phyloP scores from a whole-genome alignment of 129 eudicot species.

The Lonicera japonica region DNA sequence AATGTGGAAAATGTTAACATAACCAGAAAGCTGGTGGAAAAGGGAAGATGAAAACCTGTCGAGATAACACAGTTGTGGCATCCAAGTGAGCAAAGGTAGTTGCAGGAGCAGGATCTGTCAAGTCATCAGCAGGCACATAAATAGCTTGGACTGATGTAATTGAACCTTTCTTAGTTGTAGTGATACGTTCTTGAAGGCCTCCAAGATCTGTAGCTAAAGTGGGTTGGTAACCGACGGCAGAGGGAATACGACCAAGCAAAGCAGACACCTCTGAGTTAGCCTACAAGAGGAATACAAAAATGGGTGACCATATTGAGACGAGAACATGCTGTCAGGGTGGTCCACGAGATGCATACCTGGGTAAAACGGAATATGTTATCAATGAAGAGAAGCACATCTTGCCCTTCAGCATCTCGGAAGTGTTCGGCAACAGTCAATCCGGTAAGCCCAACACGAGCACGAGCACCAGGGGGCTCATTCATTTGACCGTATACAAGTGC shows the following conservation, averaged over 20 bases:
- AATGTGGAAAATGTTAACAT: neutral
- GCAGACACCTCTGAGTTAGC: constrained; percentile 96
- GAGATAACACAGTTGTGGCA: constrained; percentile 26
- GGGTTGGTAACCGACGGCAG: constrained; percentile 96
- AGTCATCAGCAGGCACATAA: too few relatives aligned
- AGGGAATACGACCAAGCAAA: constrained; percentile 87
- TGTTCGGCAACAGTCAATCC: constrained; percentile 97
- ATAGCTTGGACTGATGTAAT: too few relatives aligned
- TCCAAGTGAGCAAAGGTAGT: constrained; percentile 89
- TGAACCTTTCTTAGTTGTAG: constrained; percentile 8
- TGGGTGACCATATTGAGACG: too few relatives aligned
- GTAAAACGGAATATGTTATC: constrained; percentile 98
- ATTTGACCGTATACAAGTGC: constrained; percentile 99
- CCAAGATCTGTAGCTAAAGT: constrained; percentile 73
- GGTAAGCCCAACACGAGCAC: constrained; percentile 99
- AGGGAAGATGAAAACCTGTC: constrained; percentile 40
- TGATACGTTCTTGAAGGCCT: constrained; percentile 93
- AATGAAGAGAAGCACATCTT: constrained; percentile 94
- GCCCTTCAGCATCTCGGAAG: constrained; percentile 98
- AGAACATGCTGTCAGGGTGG: neutral
- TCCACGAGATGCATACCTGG: constrained; percentile 37
- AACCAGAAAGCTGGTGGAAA: neutral
- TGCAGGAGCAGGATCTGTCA: constrained; percentile 82
- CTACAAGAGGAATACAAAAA: constrained; percentile 14
- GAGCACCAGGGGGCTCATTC: constrained; percentile 99